Conservation (phyloP, 2,329 filamentous ascomycete genomes). For the Fusarium sp. region DNA sequence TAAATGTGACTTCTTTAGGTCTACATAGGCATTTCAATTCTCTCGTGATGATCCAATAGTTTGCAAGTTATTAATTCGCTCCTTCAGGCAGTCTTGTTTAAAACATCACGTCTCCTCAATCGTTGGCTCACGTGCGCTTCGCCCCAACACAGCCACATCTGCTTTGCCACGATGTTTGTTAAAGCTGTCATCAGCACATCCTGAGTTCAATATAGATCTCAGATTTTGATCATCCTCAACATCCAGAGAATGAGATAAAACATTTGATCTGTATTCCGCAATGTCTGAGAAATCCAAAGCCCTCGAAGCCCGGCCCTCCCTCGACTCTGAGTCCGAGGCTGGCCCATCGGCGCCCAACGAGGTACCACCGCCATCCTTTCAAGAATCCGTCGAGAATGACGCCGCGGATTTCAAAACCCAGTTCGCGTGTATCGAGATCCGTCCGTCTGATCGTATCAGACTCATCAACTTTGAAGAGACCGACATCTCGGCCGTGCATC, state of each 20-base stretch:
- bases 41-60: neutral
- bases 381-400: constrained; percentile 15
- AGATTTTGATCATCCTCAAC: neutral
- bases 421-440: constrained; percentile 21
- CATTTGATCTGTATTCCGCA: neutral
- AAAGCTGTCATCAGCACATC: neutral
- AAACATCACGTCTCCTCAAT: neutral
- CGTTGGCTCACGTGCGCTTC: neutral
- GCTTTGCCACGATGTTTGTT: neutral
- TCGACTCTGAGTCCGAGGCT: neutral
- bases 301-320: neutral
- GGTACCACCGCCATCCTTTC: constrained; percentile 16
- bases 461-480: constrained; percentile 17
- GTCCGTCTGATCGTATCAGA: constrained; percentile 9
- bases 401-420: constrained; percentile 4
- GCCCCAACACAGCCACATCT: neutral
- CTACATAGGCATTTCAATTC: neutral
- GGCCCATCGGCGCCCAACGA: neutral
- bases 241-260: neutral
- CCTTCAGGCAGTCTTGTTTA: neutral
- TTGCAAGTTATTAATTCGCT: neutral
- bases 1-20: neutral
- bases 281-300: neutral
- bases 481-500: neutral
- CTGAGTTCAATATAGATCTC: neutral